phyloP scores from a whole-genome alignment of 2,329 filamentous ascomycete genomes.

The Colletotrichum incanum region DNA sequence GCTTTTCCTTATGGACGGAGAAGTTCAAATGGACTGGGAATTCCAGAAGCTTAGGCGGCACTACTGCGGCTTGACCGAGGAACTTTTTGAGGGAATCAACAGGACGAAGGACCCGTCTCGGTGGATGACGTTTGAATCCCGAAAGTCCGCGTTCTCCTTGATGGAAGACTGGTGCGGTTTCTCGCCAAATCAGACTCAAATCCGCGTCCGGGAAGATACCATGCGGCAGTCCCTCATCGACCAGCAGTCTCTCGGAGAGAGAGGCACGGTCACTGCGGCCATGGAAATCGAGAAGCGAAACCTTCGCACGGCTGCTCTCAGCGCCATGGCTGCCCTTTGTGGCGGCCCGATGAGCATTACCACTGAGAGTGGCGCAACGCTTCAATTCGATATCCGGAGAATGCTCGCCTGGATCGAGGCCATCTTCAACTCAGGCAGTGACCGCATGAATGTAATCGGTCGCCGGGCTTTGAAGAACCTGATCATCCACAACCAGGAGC shows the following conservation, averaged over 20 bases:
- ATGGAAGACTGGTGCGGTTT: conserved; percentile 99
- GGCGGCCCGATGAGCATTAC: conserved; percentile 88
- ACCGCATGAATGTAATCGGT: conserved; percentile 92
- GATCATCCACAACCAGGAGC: conserved; percentile 90
- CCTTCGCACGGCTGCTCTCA: conserved; percentile 89
- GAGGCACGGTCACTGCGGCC: conserved; percentile 85
- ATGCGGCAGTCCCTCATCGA: conserved; percentile 90
- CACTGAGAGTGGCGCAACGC: conserved; percentile 87
- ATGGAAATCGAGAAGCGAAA: conserved; percentile 99
- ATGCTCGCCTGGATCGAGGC: conserved; percentile 97
- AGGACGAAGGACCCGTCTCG: conserved; percentile 86
- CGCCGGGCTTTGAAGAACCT: conserved; percentile 90
- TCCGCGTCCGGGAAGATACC: conserved; percentile 85
- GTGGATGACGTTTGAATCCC: conserved; percentile 98
- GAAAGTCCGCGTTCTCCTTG: conserved; percentile 93
- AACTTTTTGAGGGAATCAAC: conserved; percentile 92
- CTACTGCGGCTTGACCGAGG: conserved; percentile 94
- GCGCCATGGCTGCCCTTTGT: conserved; percentile 95
- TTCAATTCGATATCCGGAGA: conserved; percentile 92
- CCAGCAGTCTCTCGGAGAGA: conserved; percentile 82
- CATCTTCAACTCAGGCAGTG: conserved; percentile 93
- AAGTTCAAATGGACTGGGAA: conserved; percentile 94
- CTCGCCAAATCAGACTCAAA: conserved; percentile 89
- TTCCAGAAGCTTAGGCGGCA: conserved; percentile 93
- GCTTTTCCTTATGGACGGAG: conserved; percentile 93